Conservation (phyloP, 2,329 filamentous ascomycete genomes). For the Fusarium illudens region DNA sequence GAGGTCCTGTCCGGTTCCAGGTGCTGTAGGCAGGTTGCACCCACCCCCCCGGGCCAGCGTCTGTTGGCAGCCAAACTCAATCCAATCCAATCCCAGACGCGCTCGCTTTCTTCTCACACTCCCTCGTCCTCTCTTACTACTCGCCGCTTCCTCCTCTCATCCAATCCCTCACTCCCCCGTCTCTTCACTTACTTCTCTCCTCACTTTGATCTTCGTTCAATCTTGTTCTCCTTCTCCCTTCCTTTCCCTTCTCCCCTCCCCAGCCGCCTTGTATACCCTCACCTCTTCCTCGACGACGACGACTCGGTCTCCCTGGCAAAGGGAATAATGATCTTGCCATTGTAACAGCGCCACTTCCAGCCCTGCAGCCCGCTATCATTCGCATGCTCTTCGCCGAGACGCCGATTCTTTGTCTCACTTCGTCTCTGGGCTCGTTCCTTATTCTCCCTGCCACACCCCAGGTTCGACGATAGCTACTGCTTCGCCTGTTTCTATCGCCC, state of each 20-base stretch:
- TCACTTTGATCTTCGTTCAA: constrained; percentile 37
- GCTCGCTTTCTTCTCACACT: constrained; percentile 22
- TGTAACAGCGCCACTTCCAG: constrained; percentile 40
- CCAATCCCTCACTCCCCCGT: constrained; percentile 12
- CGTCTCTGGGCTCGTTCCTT: constrained; percentile 38
- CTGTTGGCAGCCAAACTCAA: constrained; percentile 39
- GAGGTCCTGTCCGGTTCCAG: too few relatives aligned
- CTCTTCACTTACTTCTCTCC: constrained; percentile 28
- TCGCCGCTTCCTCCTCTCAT: constrained; percentile 34
- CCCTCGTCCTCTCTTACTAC: constrained; percentile 21
- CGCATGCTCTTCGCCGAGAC: constrained; percentile 40
- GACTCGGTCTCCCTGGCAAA: constrained; percentile 30
- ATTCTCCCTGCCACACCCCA: constrained; percentile 40
- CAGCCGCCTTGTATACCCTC: constrained; percentile 31
- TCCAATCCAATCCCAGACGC: constrained; percentile 41
- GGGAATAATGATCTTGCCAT: constrained; percentile 42
- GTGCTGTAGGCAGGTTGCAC: constrained; percentile 1
- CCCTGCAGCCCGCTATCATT: constrained; percentile 38
- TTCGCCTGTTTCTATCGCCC: constrained; percentile 29
- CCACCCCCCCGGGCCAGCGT: constrained; percentile 34
- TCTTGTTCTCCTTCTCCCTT: constrained; percentile 25
- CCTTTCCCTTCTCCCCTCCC: constrained; percentile 19
- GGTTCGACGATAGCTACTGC: constrained; percentile 36
- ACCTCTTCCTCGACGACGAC: constrained; percentile 22
- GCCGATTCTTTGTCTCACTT: constrained; percentile 47